Conservation (phyloP, 2,329 filamentous ascomycete genomes). For the Clonostachys chloroleuca region DNA sequence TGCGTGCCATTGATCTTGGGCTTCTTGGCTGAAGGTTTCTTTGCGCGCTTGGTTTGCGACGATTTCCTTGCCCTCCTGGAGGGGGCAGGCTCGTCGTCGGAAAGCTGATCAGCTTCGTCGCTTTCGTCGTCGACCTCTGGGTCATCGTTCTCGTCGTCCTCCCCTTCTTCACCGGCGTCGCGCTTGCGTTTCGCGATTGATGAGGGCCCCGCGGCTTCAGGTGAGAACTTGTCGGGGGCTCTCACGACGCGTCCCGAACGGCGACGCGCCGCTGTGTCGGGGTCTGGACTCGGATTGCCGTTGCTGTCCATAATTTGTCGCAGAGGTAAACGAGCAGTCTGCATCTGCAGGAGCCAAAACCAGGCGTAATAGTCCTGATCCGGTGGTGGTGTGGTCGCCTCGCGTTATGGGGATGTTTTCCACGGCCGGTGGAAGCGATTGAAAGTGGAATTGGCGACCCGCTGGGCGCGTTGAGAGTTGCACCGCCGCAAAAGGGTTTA, state of each 20-base stretch:
- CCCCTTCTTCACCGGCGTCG: conserved; percentile 40
- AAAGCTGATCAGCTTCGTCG: conserved; percentile 38
- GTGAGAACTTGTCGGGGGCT: conserved; percentile 54
- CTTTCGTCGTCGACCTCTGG: conserved; percentile 39
- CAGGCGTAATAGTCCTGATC: not conserved
- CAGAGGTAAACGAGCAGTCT: conserved; percentile 5
- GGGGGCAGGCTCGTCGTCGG: conserved; percentile 35
- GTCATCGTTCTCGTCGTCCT: conserved; percentile 42
- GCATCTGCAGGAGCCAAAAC: conserved; percentile 9
- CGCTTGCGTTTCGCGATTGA: conserved; percentile 55
- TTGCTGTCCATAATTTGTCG: conserved; percentile 45
- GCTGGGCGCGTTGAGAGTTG: conserved; percentile 6
- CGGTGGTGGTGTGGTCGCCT: not conserved
- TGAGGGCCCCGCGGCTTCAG: conserved; percentile 35
- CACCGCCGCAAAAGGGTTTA: conserved; percentile 3
- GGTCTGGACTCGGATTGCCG: conserved; percentile 47
- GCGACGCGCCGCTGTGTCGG: conserved; percentile 51
- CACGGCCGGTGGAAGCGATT: not conserved
- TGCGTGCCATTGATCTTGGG: conserved; percentile 57
- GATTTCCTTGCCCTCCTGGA: conserved; percentile 24
- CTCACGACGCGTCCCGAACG: conserved; percentile 65
- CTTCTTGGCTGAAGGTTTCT: conserved; percentile 59
- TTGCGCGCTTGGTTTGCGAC: conserved; percentile 37
- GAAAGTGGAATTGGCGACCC: not conserved
- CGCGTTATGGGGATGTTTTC: conserved; percentile 1